Evolutionary conservation across 176 grass and related monocot species (phyloP), one percentile per base, ranked within the genome.

Genomic region (Puccinellia tenuiflora): DNA sequence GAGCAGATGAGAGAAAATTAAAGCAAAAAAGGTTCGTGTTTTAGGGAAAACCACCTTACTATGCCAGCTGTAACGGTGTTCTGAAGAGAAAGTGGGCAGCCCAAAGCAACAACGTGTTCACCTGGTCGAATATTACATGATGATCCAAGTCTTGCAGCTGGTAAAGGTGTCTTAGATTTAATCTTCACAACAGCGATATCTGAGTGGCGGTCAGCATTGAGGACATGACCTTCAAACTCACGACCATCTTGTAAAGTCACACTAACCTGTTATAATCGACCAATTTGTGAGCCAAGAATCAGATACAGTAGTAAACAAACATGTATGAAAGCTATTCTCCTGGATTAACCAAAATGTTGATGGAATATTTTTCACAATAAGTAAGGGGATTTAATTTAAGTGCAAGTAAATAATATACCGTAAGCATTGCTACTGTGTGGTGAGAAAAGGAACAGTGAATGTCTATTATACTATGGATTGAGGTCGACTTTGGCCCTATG

Each of bases 51-150:
- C 52, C 39, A 98, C 96, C 92, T 98, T 66, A 95, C 83, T 85
- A 98, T 98, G 76, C 96, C 96, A 93, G 92, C 86, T 66, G 92
- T 95, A 83, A 98, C 79, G 60, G 96, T 98, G 79, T 98, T 98
- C 79, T 93, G 88, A 82, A 98, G 88, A 83, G 85, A 88, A 64
- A 88, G 84, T 77, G 92, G 92, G 62, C 87, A 92, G 16, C 96
- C 96, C 22, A 98, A 68, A 76, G 96, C 76, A 67, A 95, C 75
- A 87, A 98, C 92, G 87, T 87, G 91, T 62, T 98, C 92, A 65
- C 93, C 93, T 75, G 87, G 85, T 79, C 73, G 83, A 80, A 98
- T 83, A 22, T 78, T 84, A 38, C 85, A 87, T 51, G 96, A 98
- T 6, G 79, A 91, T 38, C 96, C 96, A 77, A 98, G 61, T 69